Evolutionary conservation across 306 rosid genomes (phyloP).

Genomic region (Erythrophleum fordii): DNA sequence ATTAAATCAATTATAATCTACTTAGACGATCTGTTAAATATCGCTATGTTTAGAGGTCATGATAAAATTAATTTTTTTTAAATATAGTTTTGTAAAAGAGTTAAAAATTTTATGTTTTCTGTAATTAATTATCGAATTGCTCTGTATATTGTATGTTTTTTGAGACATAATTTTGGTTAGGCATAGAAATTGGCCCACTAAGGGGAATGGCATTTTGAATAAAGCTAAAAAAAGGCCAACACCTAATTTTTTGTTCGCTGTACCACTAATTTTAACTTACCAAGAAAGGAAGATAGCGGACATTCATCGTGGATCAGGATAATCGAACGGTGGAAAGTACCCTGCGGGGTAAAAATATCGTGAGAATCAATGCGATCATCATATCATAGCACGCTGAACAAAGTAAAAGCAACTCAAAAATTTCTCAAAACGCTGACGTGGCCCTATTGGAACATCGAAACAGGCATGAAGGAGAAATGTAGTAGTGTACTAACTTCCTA

Average conservation of each 20-base stretch:
- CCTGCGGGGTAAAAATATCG: slow-evolving; percentile 11
- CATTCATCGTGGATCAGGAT: background rate
- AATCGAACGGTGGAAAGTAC: slow-evolving; percentile 21
- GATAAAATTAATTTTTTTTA: background rate
- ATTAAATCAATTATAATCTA: background rate
- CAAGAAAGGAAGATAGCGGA: background rate
- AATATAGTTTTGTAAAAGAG: background rate
- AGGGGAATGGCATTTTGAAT: background rate
- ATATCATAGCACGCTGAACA: background rate
- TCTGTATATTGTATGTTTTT: no score
- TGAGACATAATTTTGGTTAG: background rate
- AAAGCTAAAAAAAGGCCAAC: slow-evolving; percentile 4
- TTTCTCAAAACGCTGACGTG: slow-evolving; percentile 26
- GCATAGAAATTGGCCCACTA: background rate
- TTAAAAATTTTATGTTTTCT: background rate
- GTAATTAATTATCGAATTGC: no score
- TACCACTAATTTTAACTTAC: background rate
- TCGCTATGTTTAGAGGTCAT: no score
- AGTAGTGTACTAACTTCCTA: no score
- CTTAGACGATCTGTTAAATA: background rate
- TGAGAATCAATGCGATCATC: slow-evolving; percentile 38
- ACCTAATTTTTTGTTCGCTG: slow-evolving; percentile 14
- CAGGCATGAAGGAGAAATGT: background rate
- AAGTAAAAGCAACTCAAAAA: background rate
- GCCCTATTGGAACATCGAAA: slow-evolving; percentile 30